These are phyloP conservation scores for Pulveroboletus frians DNA, from an alignment of 768 basidiomycete genomes.

Conservation along the genomic window DNA sequence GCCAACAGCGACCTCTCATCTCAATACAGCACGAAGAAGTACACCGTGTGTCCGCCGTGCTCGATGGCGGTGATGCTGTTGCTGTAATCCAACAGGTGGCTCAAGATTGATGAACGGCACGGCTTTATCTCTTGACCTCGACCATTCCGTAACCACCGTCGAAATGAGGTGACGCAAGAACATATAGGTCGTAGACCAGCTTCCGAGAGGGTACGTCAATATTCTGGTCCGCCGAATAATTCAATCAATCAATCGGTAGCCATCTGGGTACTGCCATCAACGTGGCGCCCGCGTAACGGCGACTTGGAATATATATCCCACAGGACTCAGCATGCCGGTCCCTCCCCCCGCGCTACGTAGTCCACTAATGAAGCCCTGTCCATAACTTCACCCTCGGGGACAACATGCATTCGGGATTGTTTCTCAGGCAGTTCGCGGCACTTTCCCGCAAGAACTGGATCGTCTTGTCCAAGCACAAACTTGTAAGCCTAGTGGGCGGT, in stretches of 20 bases:
- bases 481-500: constrained; percentile 39
- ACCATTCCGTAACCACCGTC: background rate
- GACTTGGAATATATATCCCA: background rate
- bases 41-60: too few relatives aligned
- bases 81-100: too few relatives aligned
- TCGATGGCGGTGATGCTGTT: too few relatives aligned
- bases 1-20: too few relatives aligned
- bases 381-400: background rate
- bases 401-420: constrained; percentile 32
- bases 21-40: too few relatives aligned
- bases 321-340: background rate
- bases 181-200: background rate
- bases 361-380: background rate
- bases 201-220: too few relatives aligned
- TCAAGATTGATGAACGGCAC: too few relatives aligned
- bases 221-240: too few relatives aligned
- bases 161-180: too few relatives aligned
- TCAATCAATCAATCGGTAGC: too few relatives aligned
- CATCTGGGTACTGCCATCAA: too few relatives aligned
- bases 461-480: constrained; percentile 56
- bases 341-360: background rate
- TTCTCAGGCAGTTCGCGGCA: constrained; percentile 57
- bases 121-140: background rate
- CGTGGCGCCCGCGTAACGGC: background rate
- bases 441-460: constrained; percentile 75